These are phyloP conservation scores for Aspergillus japonicus DNA, from an alignment of 2,329 filamentous ascomycete genomes.

Conservation along the genomic window DNA sequence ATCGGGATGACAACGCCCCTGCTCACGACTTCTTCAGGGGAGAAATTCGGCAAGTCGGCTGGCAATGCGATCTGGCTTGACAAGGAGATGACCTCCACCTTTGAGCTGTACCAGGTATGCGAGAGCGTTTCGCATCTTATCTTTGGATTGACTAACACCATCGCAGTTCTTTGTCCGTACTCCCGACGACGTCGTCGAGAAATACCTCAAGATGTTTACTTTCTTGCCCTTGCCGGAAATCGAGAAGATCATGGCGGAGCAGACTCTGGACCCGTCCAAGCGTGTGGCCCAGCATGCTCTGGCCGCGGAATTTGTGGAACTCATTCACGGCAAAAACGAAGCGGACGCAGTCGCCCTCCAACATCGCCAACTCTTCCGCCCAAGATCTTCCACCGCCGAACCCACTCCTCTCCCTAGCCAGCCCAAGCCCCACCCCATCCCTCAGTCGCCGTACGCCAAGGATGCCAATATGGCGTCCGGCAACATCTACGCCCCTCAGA, in stretches of 20 bases:
- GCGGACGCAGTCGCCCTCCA: slow-evolving; percentile 63
- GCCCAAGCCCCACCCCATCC: slow-evolving; percentile 18
- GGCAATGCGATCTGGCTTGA: slow-evolving; percentile 96
- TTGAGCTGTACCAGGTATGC: slow-evolving; percentile 75
- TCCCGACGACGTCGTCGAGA: slow-evolving; percentile 76
- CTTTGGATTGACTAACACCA: slow-evolving; percentile 20
- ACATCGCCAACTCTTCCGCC: slow-evolving; percentile 51
- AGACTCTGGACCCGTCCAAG: slow-evolving; percentile 65
- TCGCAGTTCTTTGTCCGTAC: slow-evolving; percentile 77
- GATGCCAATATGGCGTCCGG: slow-evolving; percentile 35
- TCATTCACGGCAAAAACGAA: slow-evolving; percentile 69
- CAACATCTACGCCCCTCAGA: slow-evolving; percentile 41
- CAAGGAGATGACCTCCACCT: slow-evolving; percentile 71
- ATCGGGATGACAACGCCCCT: slow-evolving; percentile 90
- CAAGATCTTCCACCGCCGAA: slow-evolving; percentile 33
- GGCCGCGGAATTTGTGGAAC: slow-evolving; percentile 75
- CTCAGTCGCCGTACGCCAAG: slow-evolving; percentile 22
- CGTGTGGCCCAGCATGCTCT: slow-evolving; percentile 79
- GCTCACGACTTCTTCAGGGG: slow-evolving; percentile 77
- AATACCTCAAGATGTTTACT: slow-evolving; percentile 83
- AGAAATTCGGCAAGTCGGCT: slow-evolving; percentile 92
- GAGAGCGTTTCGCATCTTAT: not conserved
- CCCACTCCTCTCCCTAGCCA: slow-evolving; percentile 32
- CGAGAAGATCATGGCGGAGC: slow-evolving; percentile 63
- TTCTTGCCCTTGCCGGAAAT: slow-evolving; percentile 77